Percentiles rank a stretch among this genome's conserved stretches.
These are phyloP conservation scores for Metschnikowia continentalis DNA, from an alignment of 805 yeast species.

Conservation along the genomic window DNA sequence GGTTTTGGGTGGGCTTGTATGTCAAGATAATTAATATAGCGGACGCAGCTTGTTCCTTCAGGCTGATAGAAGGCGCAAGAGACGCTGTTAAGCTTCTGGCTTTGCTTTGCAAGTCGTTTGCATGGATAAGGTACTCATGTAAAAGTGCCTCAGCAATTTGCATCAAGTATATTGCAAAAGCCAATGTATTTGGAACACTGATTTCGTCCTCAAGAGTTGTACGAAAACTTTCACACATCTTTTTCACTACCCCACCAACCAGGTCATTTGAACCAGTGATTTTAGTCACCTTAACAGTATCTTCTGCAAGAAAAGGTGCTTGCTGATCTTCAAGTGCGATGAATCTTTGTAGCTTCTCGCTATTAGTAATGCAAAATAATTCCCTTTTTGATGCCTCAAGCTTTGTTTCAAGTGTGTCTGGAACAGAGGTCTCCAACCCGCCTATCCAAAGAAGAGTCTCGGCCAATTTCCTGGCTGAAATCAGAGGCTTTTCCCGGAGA, in stretches of 20 bases:
- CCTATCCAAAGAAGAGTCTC: not conserved
- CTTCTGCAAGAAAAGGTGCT: not conserved
- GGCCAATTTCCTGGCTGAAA: not conserved
- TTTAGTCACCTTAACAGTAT: not conserved
- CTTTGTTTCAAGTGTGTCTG: not conserved
- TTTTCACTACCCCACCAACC: not conserved
- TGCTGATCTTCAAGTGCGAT: slow-evolving; percentile 1
- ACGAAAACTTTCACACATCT: not conserved
- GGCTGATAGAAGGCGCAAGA: slow-evolving; percentile 6
- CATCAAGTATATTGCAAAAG: not conserved
- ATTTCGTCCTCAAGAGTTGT: not conserved
- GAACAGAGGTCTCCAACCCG: not conserved
- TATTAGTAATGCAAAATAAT: slow-evolving; percentile 1
- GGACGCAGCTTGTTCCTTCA: slow-evolving; percentile 6
- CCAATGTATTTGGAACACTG: not conserved
- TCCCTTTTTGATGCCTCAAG: not conserved
- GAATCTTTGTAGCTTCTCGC: slow-evolving; percentile 6
- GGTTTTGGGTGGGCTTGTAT: not conserved
- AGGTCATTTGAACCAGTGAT: slow-evolving; percentile 1
- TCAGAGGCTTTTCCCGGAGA: not conserved
- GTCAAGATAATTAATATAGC: slow-evolving; percentile 1
- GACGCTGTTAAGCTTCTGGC: slow-evolving; percentile 9
- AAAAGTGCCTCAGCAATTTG: not conserved
- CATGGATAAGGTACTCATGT: not conserved
- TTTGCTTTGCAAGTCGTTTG: slow-evolving; percentile 1